Evolutionary conservation across 208 protist species (phyloP), one percentile per base, ranked within the genome.

Genomic region (Leishmania braziliensis): DNA sequence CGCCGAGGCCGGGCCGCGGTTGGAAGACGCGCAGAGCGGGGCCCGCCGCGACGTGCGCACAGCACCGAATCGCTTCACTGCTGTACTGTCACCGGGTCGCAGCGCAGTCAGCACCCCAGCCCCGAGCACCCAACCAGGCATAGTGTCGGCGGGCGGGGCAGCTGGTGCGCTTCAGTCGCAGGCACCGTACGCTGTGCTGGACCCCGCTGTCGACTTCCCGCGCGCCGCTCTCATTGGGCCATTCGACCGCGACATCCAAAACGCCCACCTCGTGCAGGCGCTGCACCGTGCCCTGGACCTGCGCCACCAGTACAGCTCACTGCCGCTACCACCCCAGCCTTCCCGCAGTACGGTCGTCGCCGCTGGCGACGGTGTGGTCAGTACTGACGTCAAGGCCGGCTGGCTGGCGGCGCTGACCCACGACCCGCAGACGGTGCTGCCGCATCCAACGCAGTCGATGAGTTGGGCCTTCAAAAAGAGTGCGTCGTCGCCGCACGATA

Each of bases 261-360:
- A 94, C 78, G 89, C 90, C 51, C 75, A 74, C 39, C 87, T 90
- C 54, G 91, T 89, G n/a, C 92, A 93, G 75, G 77, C 84, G 36
- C 86, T 97, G 60, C 92, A 93, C 73, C 91, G 88, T 14, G 95
- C 93, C 9, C 81, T 97, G 43, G 91, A 96, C 70, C 86, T 96
- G 9, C 93, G 95, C 33, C 72, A 85, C 43, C 84, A 91, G 50
- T 97, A 97, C 85, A 84, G 91, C 72, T 65, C 78, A 16, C 72
- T 80, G 10, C 84, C 79, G 33, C 84, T 82, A 1, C 73, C 75
- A 36, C 73, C 70, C 46, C 73, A 63, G 51, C 63, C 58, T 26
- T 70, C 78, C 68, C 71, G 70, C 33, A 54, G 70, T 46, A 36
- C 63, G 16, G 65, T 51, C 33, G 39, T 54, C 73, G 78, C 20